Base-by-base conservation (phyloP, 306 rosid genomes). In the Lupinus albus region DNA sequence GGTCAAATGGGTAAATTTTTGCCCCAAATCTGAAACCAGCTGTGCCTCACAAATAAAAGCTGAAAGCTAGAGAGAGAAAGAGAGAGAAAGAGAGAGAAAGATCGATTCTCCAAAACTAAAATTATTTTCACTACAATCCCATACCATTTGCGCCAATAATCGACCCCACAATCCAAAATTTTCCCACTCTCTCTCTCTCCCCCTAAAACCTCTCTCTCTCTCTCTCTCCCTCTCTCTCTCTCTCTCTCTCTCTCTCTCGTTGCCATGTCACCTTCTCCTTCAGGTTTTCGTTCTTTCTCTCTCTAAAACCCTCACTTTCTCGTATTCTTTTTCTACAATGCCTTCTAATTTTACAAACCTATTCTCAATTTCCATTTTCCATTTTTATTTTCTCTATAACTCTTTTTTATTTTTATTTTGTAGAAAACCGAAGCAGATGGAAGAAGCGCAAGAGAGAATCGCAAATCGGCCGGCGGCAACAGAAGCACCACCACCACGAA, bases 401-500 rank as follows among this genome's bases (percentile, higher is more conserved):
- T 48, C 20, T 8, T 8, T 0, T 32, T 4, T 25, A 2, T 25
- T 25, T 3, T 11, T 58, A 14, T 66, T 6, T 66, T 6, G 11
- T 82, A 94, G 97, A 88, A 9, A 85, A 79, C 50, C 91, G 96
- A 58, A 84, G 81, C 64, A 85, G 77, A 84, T 93, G 99, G 99
- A 78, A 84, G 85, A 93, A 88, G 86, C 81, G 95, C 15, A 90
- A 86, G 95, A 74, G 90, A 53, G 99, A 93, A 45, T 78, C 97
- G 8, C 90, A 76, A 82, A 79, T 86, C 77, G 70, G 54, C 59
- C 70, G 81, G 55, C 79, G 86, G 25, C 78, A 75, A n/a, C 80
- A 69, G 62, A 85, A 77, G 72, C 85, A 85, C 5, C 84, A 76
- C 15, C 85, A 86, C 0, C 87, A 86, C 5, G 88, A 92, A 4